A percentile compares a stretch with the other conserved stretches of the same genome.
phyloP scores from a whole-genome alignment of 805 yeast species.

The Metahyphopichia silvanorum region DNA sequence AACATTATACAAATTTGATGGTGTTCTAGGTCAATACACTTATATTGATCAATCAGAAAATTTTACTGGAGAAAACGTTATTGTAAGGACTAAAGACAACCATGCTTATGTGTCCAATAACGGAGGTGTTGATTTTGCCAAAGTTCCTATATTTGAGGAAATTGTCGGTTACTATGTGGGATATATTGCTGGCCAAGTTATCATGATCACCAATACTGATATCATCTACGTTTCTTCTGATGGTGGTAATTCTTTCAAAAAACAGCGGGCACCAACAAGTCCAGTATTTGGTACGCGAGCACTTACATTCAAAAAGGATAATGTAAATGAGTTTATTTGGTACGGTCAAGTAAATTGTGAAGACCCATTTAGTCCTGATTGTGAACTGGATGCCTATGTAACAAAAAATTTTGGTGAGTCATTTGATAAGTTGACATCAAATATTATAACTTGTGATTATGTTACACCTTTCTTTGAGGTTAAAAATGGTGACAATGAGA shows the following conservation, averaged over 20 bases:
- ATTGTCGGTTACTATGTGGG: slow-evolving; percentile 46
- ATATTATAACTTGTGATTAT: slow-evolving; percentile 63
- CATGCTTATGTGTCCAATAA: slow-evolving; percentile 57
- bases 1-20: slow-evolving; percentile 44
- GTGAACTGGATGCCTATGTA: slow-evolving; percentile 56
- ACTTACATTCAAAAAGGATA: slow-evolving; percentile 60
- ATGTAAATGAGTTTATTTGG: slow-evolving; percentile 61
- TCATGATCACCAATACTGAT: slow-evolving; percentile 48
- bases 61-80: slow-evolving; percentile 39
- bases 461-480: slow-evolving; percentile 52
- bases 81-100: slow-evolving; percentile 53
- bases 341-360: slow-evolving; percentile 62
- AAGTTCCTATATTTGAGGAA: slow-evolving; percentile 27
- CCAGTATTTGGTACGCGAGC: slow-evolving; percentile 39
- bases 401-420: slow-evolving; percentile 66
- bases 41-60: slow-evolving; percentile 54
- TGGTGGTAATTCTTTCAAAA: slow-evolving; percentile 59
- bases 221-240: slow-evolving; percentile 59
- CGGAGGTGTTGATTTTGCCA: slow-evolving; percentile 43
- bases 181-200: slow-evolving; percentile 52
- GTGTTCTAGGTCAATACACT: slow-evolving; percentile 51
- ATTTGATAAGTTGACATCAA: slow-evolving; percentile 53
- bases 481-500: slow-evolving; percentile 30
- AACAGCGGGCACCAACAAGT: slow-evolving; percentile 48
- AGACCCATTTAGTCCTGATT: slow-evolving; percentile 36